phyloP scores from a whole-genome alignment of 805 yeast genomes.

The Metschnikowia shivogae region DNA sequence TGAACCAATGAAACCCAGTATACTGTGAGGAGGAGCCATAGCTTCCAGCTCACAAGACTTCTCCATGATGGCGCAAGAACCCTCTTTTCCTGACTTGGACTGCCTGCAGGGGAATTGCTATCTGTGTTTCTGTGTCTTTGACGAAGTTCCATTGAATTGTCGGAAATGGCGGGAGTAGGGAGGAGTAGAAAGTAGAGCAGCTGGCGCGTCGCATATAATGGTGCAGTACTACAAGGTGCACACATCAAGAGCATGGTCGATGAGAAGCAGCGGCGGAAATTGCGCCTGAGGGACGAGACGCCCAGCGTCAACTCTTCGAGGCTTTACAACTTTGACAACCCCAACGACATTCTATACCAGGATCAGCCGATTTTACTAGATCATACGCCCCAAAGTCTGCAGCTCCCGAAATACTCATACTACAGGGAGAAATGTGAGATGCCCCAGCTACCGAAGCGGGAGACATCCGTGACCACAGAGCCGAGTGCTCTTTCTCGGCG shows the following conservation, averaged over 20 bases:
- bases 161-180: not conserved
- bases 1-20: conserved; percentile 29
- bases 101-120: not conserved
- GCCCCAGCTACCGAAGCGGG: not conserved
- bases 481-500: conserved; percentile 18
- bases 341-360: conserved; percentile 23
- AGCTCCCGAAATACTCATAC: conserved; percentile 10
- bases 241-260: conserved; percentile 3
- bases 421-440: conserved; percentile 10
- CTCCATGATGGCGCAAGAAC: not conserved
- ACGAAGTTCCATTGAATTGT: not conserved
- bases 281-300: conserved; percentile 27
- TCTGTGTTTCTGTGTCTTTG: not conserved
- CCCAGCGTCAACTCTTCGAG: conserved; percentile 7
- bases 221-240: conserved; percentile 2
- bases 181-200: no score
- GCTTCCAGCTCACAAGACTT: conserved; percentile 1
- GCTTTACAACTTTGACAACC: conserved; percentile 34
- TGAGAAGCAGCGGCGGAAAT: conserved; percentile 17
- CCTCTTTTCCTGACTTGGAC: no score
- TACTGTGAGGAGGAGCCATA: conserved; percentile 5
- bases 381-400: conserved; percentile 1
- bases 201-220: not conserved
- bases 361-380: conserved; percentile 20
- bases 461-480: not conserved